Evolutionary conservation across 306 rosid species (phyloP), one percentile per base, ranked within the genome.

Genomic region (Trifolium subterraneum): DNA sequence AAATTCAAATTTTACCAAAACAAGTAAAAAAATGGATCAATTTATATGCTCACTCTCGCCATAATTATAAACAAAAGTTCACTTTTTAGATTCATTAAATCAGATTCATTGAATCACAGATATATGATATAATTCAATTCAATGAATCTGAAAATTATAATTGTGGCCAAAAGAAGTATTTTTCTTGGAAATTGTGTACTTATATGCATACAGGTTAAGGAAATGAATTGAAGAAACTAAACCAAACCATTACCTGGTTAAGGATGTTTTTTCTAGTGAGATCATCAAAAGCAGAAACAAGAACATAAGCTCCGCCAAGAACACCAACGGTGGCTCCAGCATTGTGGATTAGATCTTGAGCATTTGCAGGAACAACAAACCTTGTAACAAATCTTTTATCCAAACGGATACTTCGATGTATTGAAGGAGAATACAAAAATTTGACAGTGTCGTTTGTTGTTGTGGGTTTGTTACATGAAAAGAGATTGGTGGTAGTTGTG

Each of bases 221-320:
- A 2, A 48, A 12, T 45, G 13, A 59, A 25, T 7, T 15, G 52
- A 29, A 8, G 15, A 64, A 64, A 64, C 10, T 6, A 64, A 64
- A 64, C 4, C 16, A 15, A 51, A 2, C 1, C 12, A 13, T 1
- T 44, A 93, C 97, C 96, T 94, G 98, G 22, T 85, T 73, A 72
- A 94, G 72, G 72, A 90, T 59, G 62, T 88, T 72, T 64, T 83
- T 85, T 56, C 52, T 77, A 0, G 96, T 74, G 78, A 91, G 88
- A 33, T 76, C 66, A 48, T 94, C 84, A 81, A 94, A 94, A 74
- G 70, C 47, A 74, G 69, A 86, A 33, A 94, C 95, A 61, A 91
- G 87, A 29, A 76, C 81, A 61, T 86, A 94, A 5, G 86, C 96
- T 22, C 96, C 96, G 15, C 64, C 88, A 25, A 94, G 90, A 18